phyloP scores from a whole-genome alignment of 2,329 filamentous ascomycete species.

The Fusarium tanahbumbuense region DNA sequence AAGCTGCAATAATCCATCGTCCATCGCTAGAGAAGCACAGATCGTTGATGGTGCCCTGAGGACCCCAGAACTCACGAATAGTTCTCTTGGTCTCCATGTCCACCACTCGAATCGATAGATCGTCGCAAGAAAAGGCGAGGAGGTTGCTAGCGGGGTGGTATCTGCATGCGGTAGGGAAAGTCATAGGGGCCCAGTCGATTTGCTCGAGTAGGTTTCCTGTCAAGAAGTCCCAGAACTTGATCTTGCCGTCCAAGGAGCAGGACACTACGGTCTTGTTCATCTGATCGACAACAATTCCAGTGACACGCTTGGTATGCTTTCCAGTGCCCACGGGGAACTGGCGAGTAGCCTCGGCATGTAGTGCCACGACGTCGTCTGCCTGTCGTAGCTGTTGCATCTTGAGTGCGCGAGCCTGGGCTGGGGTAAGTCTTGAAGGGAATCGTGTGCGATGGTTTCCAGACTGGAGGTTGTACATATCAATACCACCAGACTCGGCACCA shows the following conservation, averaged over 20 bases:
- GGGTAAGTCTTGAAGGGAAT: constrained; percentile 84
- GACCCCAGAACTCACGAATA: constrained; percentile 93
- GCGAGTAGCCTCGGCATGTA: constrained; percentile 59
- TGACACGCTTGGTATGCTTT: constrained; percentile 84
- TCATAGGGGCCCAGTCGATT: constrained; percentile 83
- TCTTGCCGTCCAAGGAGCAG: constrained; percentile 87
- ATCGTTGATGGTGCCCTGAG: constrained; percentile 78
- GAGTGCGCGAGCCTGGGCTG: constrained; percentile 80
- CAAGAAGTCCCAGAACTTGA: constrained; percentile 98
- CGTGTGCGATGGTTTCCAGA: constrained; percentile 89
- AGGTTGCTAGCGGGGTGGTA: constrained; percentile 88
- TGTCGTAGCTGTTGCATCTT: constrained; percentile 73
- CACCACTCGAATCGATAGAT: constrained; percentile 86
- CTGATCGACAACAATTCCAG: constrained; percentile 88
- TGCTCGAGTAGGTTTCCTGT: constrained; percentile 83
- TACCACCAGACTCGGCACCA: constrained; percentile 82
- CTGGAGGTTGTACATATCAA: constrained; percentile 98
- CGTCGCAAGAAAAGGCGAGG: constrained; percentile 88
- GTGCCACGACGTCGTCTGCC: constrained; percentile 66
- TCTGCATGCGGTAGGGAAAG: constrained; percentile 78
- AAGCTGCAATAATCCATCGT: constrained; percentile 90
- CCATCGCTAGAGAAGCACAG: constrained; percentile 93
- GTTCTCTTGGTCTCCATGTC: constrained; percentile 91
- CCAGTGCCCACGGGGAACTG: constrained; percentile 67
- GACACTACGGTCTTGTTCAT: constrained; percentile 88